These are phyloP conservation scores for Talaromyces sp. DNA, from an alignment of 2,329 filamentous ascomycete genomes.

Conservation along the genomic window DNA sequence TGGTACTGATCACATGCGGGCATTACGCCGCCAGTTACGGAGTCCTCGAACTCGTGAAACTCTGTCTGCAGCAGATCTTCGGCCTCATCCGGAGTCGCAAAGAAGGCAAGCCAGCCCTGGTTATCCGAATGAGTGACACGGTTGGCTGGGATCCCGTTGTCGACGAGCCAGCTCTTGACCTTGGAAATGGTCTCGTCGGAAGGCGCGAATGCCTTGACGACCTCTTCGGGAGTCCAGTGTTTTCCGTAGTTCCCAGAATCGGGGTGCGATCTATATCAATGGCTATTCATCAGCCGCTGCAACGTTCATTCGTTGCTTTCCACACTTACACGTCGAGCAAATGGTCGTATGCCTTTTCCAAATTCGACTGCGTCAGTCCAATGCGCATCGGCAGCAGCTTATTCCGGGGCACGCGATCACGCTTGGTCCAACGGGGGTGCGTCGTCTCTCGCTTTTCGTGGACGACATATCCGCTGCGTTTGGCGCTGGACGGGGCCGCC, in stretches of 20 bases:
- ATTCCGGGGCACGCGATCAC: conserved; percentile 7
- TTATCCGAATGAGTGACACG: conserved; percentile 48
- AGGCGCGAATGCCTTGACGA: conserved; percentile 40
- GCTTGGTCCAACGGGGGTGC: conserved; percentile 6
- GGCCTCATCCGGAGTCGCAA: conserved; percentile 49
- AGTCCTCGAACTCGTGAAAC: conserved; percentile 48
- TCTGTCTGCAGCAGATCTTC: conserved; percentile 51
- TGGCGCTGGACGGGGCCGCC: not conserved
- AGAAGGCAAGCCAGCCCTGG: conserved; percentile 51
- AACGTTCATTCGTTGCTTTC: not conserved
- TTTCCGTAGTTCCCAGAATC: conserved; percentile 37
- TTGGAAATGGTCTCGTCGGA: conserved; percentile 42
- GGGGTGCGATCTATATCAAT: conserved; percentile 26
- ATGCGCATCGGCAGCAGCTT: conserved; percentile 8
- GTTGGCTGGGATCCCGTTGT: conserved; percentile 45
- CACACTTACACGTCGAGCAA: conserved; percentile 7
- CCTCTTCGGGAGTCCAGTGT: conserved; percentile 38
- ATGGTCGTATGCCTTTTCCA: conserved; percentile 7
- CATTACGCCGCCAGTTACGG: conserved; percentile 20
- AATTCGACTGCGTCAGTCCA: conserved; percentile 7
- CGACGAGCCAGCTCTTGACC: conserved; percentile 50
- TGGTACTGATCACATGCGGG: conserved; percentile 42
- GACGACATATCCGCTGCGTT: conserved; percentile 6
- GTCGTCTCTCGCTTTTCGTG: conserved; percentile 8
- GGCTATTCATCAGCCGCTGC: not conserved